These are phyloP conservation scores for Thuidium tamariscinum DNA, from an alignment of 225 moss, liverwort and hornwort species.

Conservation along the genomic window DNA sequence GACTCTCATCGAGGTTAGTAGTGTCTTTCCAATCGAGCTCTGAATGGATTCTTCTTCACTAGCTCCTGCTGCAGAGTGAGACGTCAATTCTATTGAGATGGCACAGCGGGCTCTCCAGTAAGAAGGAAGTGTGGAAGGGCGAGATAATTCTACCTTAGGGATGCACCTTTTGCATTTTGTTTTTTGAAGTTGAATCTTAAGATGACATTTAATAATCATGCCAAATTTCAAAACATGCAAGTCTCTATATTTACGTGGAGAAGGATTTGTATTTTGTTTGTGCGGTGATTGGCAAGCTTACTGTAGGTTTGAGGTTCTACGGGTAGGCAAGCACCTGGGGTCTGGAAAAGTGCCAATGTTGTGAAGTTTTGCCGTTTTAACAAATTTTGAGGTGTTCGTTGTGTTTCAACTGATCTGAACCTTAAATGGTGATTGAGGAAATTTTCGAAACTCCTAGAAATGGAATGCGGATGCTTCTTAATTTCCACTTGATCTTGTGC, in stretches of 20 bases:
- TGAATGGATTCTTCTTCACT: not conserved
- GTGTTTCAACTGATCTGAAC: too few species aligned
- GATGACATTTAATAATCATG: too few species aligned
- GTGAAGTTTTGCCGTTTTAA: not conserved
- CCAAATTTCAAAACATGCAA: too few species aligned
- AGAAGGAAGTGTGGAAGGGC: not conserved
- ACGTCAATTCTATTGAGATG: not conserved
- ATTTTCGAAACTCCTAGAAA: not conserved
- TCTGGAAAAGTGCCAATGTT: not conserved
- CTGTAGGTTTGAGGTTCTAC: not conserved
- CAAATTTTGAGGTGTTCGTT: too few species aligned
- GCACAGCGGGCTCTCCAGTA: not conserved
- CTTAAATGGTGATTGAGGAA: not conserved
- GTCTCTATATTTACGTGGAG: too few species aligned
- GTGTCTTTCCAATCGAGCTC: not conserved
- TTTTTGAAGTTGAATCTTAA: too few species aligned
- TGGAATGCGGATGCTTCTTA: not conserved
- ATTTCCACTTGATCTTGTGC: not conserved
- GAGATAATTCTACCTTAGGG: not conserved
- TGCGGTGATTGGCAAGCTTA: too few species aligned
- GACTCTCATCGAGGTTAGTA: conserved; percentile 48
- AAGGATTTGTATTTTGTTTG: too few species aligned
- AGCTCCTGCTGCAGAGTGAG: not conserved
- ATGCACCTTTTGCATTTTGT: too few species aligned
- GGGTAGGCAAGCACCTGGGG: not conserved